Conservation (phyloP, 768 basidiomycete genomes). For the Harrya chromipes region DNA sequence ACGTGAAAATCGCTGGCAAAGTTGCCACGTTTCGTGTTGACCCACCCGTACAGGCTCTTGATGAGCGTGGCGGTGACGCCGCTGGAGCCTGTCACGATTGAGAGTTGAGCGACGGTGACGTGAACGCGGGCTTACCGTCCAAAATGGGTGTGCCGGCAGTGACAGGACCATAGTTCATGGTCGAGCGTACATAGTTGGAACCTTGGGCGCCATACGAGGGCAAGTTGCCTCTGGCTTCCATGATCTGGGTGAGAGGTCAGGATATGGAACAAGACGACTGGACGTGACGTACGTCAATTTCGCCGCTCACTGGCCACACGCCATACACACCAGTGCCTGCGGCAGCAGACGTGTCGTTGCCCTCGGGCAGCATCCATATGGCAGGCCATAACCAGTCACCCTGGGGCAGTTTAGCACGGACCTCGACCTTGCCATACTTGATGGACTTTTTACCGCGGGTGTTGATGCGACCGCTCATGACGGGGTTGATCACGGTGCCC, state of each 20-base stretch:
- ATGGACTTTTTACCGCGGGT: slow-evolving; percentile 48
- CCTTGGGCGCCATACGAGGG: slow-evolving; percentile 43
- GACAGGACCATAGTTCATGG: slow-evolving; percentile 68
- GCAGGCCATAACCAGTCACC: slow-evolving; percentile 43
- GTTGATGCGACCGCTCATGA: slow-evolving; percentile 51
- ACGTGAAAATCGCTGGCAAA: slow-evolving; percentile 50
- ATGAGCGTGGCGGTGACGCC: slow-evolving; percentile 25
- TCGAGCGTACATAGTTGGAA: slow-evolving; percentile 48
- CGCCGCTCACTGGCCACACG: slow-evolving; percentile 51
- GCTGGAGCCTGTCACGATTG: slow-evolving; percentile 2
- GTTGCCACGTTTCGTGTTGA: slow-evolving; percentile 38
- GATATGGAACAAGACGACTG: background rate
- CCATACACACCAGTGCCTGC: slow-evolving; percentile 26
- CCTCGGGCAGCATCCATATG: slow-evolving; percentile 32
- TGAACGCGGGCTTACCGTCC: slow-evolving; percentile 11
- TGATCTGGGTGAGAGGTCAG: slow-evolving; percentile 36
- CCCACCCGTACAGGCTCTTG: slow-evolving; percentile 37
- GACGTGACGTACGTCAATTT: slow-evolving; percentile 50
- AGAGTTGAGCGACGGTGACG: background rate
- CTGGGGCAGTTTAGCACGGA: slow-evolving; percentile 57
- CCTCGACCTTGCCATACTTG: slow-evolving; percentile 56
- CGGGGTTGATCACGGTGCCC: slow-evolving; percentile 46
- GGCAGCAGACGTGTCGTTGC: slow-evolving; percentile 18
- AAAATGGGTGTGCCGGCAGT: slow-evolving; percentile 33
- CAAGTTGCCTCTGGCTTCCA: slow-evolving; percentile 51